Evolutionary conservation across 257 asterid species (phyloP).

Genomic region (Misopates orontium): DNA sequence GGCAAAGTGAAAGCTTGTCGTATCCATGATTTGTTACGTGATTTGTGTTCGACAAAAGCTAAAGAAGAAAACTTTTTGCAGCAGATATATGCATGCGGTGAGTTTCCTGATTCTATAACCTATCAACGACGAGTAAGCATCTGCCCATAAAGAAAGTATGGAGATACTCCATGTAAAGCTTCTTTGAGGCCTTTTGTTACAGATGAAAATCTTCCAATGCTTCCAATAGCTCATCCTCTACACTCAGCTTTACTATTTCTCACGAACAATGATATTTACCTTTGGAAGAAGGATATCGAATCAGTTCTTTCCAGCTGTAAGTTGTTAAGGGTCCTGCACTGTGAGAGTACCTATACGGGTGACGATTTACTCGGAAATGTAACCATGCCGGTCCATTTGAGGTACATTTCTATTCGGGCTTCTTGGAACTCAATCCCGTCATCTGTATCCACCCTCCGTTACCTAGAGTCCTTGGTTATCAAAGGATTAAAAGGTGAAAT

Average conservation of each 20-base stretch:
- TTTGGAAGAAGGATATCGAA: background rate
- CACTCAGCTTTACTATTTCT: background rate
- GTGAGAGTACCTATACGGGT: background rate
- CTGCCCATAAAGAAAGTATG: too few species aligned
- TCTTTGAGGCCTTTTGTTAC: too few species aligned
- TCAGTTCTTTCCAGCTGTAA: background rate
- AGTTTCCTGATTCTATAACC: background rate
- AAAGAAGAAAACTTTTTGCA: conserved; percentile 2
- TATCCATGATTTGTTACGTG: conserved; percentile 3
- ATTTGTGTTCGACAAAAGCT: background rate
- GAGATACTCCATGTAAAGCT: too few species aligned
- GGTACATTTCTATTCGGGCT: conserved; percentile 11
- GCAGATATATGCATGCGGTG: background rate
- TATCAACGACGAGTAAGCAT: background rate
- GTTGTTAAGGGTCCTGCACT: background rate
- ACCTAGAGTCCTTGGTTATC: conserved; percentile 11
- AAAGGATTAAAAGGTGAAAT: conserved; percentile 1
- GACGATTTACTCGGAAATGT: background rate
- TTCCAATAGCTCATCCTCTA: background rate
- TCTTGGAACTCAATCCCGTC: background rate
- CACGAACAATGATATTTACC: background rate
- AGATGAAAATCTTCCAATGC: too few species aligned
- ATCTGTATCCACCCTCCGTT: background rate
- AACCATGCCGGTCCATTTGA: background rate
- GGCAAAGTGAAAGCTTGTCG: background rate